These are phyloP conservation scores for Schwanniomyces pseudopolymorphus DNA, from an alignment of 805 yeast species.

Conservation along the genomic window DNA sequence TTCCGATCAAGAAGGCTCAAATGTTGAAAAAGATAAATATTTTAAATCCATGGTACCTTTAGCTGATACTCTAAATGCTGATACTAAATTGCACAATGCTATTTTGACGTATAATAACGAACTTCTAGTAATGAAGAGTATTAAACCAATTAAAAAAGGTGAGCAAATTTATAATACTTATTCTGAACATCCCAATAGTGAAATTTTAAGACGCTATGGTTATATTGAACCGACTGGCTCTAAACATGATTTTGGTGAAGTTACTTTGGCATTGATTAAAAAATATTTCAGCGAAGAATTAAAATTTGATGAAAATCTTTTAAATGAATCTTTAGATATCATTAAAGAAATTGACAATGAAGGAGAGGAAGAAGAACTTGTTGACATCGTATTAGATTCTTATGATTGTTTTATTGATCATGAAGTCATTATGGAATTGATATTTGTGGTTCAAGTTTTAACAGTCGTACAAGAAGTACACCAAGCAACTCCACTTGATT, in stretches of 20 bases:
- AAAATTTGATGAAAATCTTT: conserved; percentile 19
- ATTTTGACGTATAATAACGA: conserved; percentile 53
- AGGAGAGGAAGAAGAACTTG: conserved; percentile 42
- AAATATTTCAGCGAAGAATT: conserved; percentile 28
- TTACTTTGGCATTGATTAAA: conserved; percentile 47
- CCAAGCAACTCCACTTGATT: conserved; percentile 18
- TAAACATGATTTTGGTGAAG: conserved; percentile 77
- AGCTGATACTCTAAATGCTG: conserved; percentile 90
- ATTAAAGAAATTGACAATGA: conserved; percentile 30
- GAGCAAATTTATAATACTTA: conserved; percentile 86
- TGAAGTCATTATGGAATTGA: conserved; percentile 59
- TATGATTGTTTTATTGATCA: conserved; percentile 63
- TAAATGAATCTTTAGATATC: conserved; percentile 36
- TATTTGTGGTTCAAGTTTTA: conserved; percentile 53
- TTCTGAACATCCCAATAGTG: conserved; percentile 91
- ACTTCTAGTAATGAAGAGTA: conserved; percentile 68
- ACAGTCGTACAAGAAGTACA: conserved; percentile 32
- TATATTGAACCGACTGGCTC: conserved; percentile 78
- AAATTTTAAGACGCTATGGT: conserved; percentile 85
- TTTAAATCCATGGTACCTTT: conserved; percentile 88
- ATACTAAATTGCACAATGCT: conserved; percentile 76
- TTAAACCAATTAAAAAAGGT: conserved; percentile 55
- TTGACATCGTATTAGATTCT: conserved; percentile 47
- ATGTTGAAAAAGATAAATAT: conserved; percentile 30
- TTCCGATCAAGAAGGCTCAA: conserved; percentile 15